Conservation (phyloP, 1,139 yeast species). For the Yueomyces sp. region DNA sequence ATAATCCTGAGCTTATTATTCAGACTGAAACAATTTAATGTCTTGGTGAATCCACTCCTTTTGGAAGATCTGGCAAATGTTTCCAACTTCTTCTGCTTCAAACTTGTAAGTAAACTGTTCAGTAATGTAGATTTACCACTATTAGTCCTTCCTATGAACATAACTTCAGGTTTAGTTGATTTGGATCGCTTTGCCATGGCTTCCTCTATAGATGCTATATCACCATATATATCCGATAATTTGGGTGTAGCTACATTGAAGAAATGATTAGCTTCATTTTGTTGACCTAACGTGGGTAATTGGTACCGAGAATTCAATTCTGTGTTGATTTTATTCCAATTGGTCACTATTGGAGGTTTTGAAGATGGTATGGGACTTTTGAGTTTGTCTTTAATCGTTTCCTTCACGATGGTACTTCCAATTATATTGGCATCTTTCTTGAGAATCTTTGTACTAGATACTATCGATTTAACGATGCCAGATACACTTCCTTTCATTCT, state of each 20-base stretch:
- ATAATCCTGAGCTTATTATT: constrained; percentile 51
- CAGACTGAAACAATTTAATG: constrained; percentile 60
- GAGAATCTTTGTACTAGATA: no score
- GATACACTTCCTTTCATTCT: no score
- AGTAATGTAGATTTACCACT: constrained; percentile 75
- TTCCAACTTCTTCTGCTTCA: constrained; percentile 22
- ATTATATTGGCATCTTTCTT: no score
- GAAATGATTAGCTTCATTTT: constrained; percentile 25
- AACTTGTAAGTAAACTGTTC: constrained; percentile 36
- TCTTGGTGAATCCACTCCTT: constrained; percentile 65
- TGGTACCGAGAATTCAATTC: constrained; percentile 4
- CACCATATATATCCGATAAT: constrained; percentile 38
- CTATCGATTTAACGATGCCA: no score
- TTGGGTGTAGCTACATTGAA: constrained; percentile 29
- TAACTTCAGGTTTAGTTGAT: constrained; percentile 45
- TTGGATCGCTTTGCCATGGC: constrained; percentile 22
- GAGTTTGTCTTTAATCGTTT: no score
- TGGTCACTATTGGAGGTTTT: no score
- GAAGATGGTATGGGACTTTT: no score
- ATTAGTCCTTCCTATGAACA: constrained; percentile 68
- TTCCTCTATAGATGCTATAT: constrained; percentile 36
- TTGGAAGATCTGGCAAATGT: constrained; percentile 43
- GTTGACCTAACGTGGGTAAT: constrained; percentile 29
- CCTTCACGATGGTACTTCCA: no score
- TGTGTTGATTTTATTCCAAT: no score